Conservation (phyloP, 345 rosid genomes). For the Eucalyptus pauciflora region DNA sequence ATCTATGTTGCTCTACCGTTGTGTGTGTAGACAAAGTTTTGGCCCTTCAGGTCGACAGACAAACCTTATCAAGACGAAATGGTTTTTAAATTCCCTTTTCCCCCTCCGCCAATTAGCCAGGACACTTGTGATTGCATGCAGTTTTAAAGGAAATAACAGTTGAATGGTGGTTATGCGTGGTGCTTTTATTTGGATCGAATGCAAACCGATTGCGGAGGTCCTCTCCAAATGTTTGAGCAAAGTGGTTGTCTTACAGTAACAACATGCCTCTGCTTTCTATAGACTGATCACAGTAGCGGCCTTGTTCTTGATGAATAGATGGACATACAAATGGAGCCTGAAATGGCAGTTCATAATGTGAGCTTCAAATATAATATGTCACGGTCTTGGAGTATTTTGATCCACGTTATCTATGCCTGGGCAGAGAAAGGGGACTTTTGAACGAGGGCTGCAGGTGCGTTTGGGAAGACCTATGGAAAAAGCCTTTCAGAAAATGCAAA, state of each 20-base stretch:
- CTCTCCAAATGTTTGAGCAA: background rate
- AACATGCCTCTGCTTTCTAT: background rate
- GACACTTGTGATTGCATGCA: background rate
- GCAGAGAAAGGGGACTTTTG: background rate
- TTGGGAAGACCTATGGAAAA: no score
- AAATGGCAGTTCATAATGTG: background rate
- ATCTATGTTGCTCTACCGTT: background rate
- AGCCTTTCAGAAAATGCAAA: no score
- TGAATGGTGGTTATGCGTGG: background rate
- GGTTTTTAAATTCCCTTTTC: background rate
- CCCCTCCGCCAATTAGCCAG: background rate
- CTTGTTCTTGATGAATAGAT: background rate
- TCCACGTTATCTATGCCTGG: background rate
- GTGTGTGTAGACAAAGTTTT: background rate
- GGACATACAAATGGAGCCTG: background rate
- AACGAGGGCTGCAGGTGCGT: background rate
- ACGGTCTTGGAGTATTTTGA: background rate
- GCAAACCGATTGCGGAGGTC: background rate
- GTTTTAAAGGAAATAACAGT: background rate
- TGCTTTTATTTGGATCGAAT: background rate
- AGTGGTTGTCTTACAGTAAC: background rate
- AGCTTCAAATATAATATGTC: background rate
- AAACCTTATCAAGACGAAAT: background rate
- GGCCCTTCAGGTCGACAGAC: background rate
- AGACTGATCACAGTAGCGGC: background rate